phyloP scores from a whole-genome alignment of 1,284 basidiomycete genomes.

The Tetrapyrgos nigripes region DNA sequence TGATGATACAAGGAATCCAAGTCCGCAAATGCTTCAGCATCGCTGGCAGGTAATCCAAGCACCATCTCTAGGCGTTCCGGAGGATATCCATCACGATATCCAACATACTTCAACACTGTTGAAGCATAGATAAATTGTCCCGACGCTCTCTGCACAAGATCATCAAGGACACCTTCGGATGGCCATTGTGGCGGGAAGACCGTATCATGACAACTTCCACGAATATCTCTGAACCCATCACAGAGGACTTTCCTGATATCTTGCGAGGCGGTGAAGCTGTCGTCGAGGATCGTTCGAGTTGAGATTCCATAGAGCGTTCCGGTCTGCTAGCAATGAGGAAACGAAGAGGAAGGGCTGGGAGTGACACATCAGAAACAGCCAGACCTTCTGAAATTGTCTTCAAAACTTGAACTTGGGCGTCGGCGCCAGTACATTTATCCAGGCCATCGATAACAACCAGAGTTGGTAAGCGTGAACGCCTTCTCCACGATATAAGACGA shows the following conservation, averaged over 20 bases:
- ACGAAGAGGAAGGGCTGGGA: no score
- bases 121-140: slow-evolving; percentile 17
- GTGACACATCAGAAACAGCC: not conserved
- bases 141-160: slow-evolving; percentile 8
- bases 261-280: not conserved
- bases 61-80: slow-evolving; percentile 8
- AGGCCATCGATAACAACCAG: slow-evolving; percentile 9
- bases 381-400: not conserved
- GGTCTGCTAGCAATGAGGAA: not conserved
- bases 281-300: not conserved
- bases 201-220: not conserved
- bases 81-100: not conserved
- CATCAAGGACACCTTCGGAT: not conserved
- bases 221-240: not conserved
- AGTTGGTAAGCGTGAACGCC: not conserved
- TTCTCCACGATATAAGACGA: not conserved
- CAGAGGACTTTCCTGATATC: not conserved
- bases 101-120: slow-evolving; percentile 17
- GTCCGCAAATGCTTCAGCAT: slow-evolving; percentile 2
- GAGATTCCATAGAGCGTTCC: not conserved
- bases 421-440: not conserved
- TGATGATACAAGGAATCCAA: slow-evolving; percentile 15
- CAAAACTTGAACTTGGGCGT: not conserved
- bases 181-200: slow-evolving; percentile 14
- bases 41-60: not conserved